Evolutionary conservation across 164 flowering plant genomes (phyloP), one percentile per base, ranked within the genome.

Genomic region (Annona squamosa): DNA sequence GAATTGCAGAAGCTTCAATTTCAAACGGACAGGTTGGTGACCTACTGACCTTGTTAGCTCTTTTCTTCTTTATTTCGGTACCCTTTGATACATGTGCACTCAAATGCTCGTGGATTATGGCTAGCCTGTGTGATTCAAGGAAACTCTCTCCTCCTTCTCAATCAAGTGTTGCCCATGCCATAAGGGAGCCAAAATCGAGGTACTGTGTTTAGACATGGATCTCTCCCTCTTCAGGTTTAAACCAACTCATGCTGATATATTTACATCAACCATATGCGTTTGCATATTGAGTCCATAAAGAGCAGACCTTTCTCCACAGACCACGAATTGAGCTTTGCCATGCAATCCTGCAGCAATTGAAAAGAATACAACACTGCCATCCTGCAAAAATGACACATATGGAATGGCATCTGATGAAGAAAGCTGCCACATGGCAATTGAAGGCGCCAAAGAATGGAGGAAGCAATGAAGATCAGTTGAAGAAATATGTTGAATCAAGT

Each of bases 401-500:
- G 5, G 64, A 71, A 12, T 37, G 64, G 64, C 52, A 73, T 64
- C 63, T 42, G 56, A 63, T 69, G 61, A 63, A 18, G 18, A 47
- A 18, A 12, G 41, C 37, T 45, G 64, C 19, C 7, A 42, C 42
- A 6, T 13, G 2, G 26, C 48, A 18, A 48, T 72, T 43, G 48
- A 44, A 44, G 3, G 68, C 6, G 42, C 6, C 59, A 52, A 52
- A 45, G 45, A 73, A 52, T 5, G 62, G 62, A 7, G 63, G 48
- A 9, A 13, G 47, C 37, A 52, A 16, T 41, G 18, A 4, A 46
- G 37, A 63, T 63, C 67, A 77, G 73, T 69, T 56, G 64, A 87
- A 89, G 82, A 87, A 89, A 76, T 86, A 86, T 18, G 86, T 80
- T 0, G 92, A 86, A 18, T 78, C 76, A 45, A 89, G 67, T 44